Conservation (phyloP, 164 flowering plant genomes). For the Liquidambar formosana region DNA sequence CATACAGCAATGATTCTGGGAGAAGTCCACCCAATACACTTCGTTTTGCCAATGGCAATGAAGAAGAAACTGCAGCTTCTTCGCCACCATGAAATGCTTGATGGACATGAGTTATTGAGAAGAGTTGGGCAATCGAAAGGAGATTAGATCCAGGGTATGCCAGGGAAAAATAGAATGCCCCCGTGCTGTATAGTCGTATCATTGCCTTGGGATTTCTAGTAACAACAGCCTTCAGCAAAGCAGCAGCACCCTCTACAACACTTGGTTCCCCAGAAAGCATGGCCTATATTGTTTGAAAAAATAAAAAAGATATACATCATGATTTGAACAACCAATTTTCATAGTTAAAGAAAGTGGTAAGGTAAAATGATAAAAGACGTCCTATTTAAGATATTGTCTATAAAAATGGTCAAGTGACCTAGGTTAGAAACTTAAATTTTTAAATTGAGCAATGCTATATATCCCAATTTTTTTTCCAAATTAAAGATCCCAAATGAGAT, state of each 20-base stretch:
- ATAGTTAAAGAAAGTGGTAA: not conserved
- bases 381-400: too few species aligned
- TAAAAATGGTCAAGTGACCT: too few species aligned
- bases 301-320: not conserved
- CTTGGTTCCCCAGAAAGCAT: conserved; percentile 97
- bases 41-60: conserved; percentile 93
- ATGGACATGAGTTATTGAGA: conserved; percentile 87
- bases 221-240: conserved; percentile 86
- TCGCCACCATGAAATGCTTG: conserved; percentile 99
- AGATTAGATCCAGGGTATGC: conserved; percentile 99
- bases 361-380: not conserved
- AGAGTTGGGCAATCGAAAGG: conserved; percentile 83
- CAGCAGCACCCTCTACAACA: conserved; percentile 90
- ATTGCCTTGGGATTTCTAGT: conserved; percentile 99
- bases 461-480: too few species aligned
- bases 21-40: conserved; percentile 97
- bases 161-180: conserved; percentile 94
- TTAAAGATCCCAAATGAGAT: too few species aligned
- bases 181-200: conserved; percentile 93
- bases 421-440: too few species aligned
- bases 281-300: conserved; percentile 48
- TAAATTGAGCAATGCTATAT: too few species aligned
- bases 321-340: not conserved
- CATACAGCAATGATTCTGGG: conserved; percentile 95
- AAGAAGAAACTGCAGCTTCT: conserved; percentile 97